Percentiles rank a stretch among this genome's conserved stretches.
phyloP scores from a whole-genome alignment of 257 asterid species.

The Solanum ossicruentum region DNA sequence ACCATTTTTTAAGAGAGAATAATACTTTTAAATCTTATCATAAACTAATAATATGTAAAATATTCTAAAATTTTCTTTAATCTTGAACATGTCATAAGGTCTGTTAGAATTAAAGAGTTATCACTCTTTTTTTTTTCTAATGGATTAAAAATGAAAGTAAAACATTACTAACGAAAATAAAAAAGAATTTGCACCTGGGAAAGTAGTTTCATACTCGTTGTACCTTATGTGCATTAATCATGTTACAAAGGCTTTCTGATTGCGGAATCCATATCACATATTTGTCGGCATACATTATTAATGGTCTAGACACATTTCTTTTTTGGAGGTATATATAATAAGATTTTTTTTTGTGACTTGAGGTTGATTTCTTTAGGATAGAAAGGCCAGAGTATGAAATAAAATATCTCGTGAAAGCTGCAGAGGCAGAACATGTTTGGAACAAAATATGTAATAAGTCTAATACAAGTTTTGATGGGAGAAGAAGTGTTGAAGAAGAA shows the following conservation, averaged over 20 bases:
- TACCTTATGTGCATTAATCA: not conserved
- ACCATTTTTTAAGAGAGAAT: too few species aligned
- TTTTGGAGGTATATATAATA: not conserved
- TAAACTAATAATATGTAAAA: too few species aligned
- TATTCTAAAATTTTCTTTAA: too few species aligned
- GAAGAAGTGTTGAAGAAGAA: not conserved
- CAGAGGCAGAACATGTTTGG: not conserved
- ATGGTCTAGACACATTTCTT: not conserved
- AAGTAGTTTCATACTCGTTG: not conserved
- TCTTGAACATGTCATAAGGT: too few species aligned
- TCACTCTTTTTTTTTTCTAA: too few species aligned
- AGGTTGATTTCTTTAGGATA: not conserved
- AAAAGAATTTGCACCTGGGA: not conserved
- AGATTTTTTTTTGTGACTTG: not conserved
- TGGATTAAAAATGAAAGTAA: not conserved
- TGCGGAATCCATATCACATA: not conserved
- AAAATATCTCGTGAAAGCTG: not conserved
- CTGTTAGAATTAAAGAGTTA: too few species aligned
- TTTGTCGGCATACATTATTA: too few species aligned
- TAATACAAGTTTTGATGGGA: not conserved
- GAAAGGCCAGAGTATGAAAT: not conserved
- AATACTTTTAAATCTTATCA: too few species aligned
- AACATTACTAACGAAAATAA: too few species aligned
- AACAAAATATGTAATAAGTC: not conserved
- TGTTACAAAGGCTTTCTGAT: too few species aligned